These are phyloP conservation scores for Escallonia rubra DNA, from an alignment of 129 eudicot species.

Conservation along the genomic window DNA sequence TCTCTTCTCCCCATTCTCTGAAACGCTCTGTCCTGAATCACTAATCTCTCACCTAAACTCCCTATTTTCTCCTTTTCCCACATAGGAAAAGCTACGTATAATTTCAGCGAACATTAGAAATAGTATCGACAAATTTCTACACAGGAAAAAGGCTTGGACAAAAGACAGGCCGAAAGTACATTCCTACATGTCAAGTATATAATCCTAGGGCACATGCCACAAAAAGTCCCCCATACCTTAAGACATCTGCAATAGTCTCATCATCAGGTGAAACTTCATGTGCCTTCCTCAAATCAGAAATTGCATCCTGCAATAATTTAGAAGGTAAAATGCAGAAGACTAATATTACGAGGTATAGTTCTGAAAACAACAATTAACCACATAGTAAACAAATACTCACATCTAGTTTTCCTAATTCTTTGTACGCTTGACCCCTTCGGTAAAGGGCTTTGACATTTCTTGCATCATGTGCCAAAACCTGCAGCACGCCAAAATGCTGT, in stretches of 20 bases:
- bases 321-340: conserved; percentile 13
- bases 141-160: too few relatives aligned
- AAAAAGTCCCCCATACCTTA: conserved; percentile 50
- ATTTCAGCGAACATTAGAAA: too few relatives aligned
- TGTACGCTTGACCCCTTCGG: conserved; percentile 95
- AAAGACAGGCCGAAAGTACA: too few relatives aligned
- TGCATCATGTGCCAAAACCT: conserved; percentile 75
- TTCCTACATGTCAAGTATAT: too few relatives aligned
- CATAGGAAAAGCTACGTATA: too few relatives aligned
- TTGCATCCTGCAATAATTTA: conserved; percentile 52
- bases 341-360: not conserved
- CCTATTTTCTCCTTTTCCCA: too few relatives aligned
- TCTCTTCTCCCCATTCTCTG: too few relatives aligned
- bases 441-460: conserved; percentile 94
- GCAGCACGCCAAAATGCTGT: conserved; percentile 19
- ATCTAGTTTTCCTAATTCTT: conserved; percentile 54
- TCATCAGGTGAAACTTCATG: conserved; percentile 87
- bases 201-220: too few relatives aligned
- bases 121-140: too few relatives aligned
- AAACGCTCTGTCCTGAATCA: too few relatives aligned
- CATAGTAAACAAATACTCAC: conserved; percentile 45
- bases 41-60: too few relatives aligned
- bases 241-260: conserved; percentile 86
- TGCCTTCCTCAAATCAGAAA: conserved; percentile 70
- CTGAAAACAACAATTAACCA: conserved; percentile 6